These are phyloP conservation scores for Lactarius tabidus DNA, from an alignment of 768 basidiomycete genomes.

Conservation along the genomic window DNA sequence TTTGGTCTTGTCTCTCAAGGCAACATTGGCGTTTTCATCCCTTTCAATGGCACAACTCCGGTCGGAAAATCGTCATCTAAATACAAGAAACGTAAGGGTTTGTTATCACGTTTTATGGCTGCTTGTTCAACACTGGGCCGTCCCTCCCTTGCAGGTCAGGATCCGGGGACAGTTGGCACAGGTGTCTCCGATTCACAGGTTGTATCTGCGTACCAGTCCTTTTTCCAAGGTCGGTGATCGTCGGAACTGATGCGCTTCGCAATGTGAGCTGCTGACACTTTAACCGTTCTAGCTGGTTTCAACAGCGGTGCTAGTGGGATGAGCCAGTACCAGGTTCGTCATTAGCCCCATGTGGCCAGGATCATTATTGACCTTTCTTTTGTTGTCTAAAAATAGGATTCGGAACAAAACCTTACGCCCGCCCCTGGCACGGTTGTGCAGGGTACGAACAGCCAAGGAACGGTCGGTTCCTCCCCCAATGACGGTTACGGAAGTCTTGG, in stretches of 20 bases:
- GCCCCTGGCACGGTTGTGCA: constrained; percentile 18
- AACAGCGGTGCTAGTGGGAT: constrained; percentile 13
- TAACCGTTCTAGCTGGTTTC: constrained; percentile 1
- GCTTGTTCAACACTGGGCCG: background rate
- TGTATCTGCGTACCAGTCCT: constrained; percentile 11
- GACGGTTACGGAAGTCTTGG: constrained; percentile 24
- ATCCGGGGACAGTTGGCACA: background rate
- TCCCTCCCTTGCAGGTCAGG: constrained; percentile 16
- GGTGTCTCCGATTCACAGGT: constrained; percentile 16
- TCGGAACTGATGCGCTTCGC: background rate
- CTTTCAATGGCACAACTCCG: constrained; percentile 31
- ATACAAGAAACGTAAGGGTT: constrained; percentile 13
- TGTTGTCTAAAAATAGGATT: constrained; percentile 11
- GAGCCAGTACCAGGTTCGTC: constrained; percentile 22
- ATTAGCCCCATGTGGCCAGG: background rate
- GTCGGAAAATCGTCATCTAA: background rate
- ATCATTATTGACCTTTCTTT: background rate
- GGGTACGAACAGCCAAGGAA: background rate
- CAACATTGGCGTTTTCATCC: constrained; percentile 30
- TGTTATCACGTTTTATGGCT: background rate
- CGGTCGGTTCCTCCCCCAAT: constrained; percentile 16
- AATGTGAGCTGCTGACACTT: background rate
- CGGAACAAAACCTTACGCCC: constrained; percentile 5
- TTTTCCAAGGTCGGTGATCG: constrained; percentile 14
- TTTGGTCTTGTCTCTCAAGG: constrained; percentile 34